These are phyloP conservation scores for Neoboletus brunneissimus DNA, from an alignment of 768 basidiomycete genomes.

Conservation along the genomic window DNA sequence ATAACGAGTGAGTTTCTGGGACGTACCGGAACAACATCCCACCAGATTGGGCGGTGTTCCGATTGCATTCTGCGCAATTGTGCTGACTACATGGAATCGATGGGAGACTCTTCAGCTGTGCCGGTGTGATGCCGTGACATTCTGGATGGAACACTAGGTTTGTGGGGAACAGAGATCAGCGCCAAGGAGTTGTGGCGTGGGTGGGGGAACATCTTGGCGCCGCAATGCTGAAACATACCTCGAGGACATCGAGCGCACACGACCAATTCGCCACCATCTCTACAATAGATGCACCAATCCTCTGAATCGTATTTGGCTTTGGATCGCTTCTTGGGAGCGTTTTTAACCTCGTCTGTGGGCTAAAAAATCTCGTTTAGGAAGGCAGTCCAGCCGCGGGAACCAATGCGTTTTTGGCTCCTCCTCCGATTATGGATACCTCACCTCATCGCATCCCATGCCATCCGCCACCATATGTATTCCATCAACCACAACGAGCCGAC, in stretches of 20 bases:
- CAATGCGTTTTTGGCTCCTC: not conserved
- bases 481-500: slow-evolving; percentile 40
- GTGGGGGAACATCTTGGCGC: not conserved
- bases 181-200: slow-evolving; percentile 1
- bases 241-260: slow-evolving; percentile 52
- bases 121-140: slow-evolving; percentile 42
- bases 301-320: slow-evolving; percentile 46
- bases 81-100: slow-evolving; percentile 49
- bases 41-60: slow-evolving; percentile 45
- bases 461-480: slow-evolving; percentile 36
- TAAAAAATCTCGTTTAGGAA: slow-evolving; percentile 13
- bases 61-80: slow-evolving; percentile 42
- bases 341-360: slow-evolving; percentile 12
- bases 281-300: slow-evolving; percentile 58
- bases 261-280: slow-evolving; percentile 55
- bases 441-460: slow-evolving; percentile 26
- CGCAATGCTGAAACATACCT: slow-evolving; percentile 36
- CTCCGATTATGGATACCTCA: slow-evolving; percentile 28
- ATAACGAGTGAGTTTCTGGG: not conserved
- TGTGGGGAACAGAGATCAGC: not conserved
- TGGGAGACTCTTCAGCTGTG: slow-evolving; percentile 27
- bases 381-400: not conserved
- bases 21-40: slow-evolving; percentile 58
- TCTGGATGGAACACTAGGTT: slow-evolving; percentile 50
- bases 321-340: slow-evolving; percentile 31